Base-by-base conservation (phyloP, 768 basidiomycete genomes). In the Suillus fuscotomentosus region DNA sequence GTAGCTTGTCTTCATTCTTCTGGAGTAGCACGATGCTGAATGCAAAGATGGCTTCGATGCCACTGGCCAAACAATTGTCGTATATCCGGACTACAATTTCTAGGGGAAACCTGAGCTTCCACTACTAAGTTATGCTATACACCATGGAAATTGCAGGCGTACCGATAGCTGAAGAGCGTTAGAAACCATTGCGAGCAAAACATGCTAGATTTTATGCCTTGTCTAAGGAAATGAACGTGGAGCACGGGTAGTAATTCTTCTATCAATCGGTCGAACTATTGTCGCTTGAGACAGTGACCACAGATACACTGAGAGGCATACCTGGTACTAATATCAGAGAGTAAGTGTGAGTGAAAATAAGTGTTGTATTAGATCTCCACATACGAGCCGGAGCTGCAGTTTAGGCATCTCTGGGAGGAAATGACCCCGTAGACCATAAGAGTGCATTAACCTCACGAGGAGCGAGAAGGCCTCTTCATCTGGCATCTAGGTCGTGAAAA, bases 341-440 rank as follows among this genome's bases (percentile, higher is more conserved):
- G 61, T 22, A n/a, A 45, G 38, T 38, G 27, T 31, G 2, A 38
- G 36, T 3, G n/a, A 9, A 8, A 51, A 2, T 47, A 48, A 24
- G 20, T 24, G 36, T 38, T 36, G 13, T 5, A 17, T 39, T 59
- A 6, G 34, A 61, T 47, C 6, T 41, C 27, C 31, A 74, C 87
- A 79, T 73, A 92, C 91, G 65, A 99, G 84, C 24, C 97, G 93
- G 50, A 95, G 79, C 73, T 99, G 97, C 6, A 99, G 76, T 69
- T 95, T 97, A 1, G 97, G 97, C 97, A 99, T 99, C 72, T 99
- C 97, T 4, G 97, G 96, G n/a, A 98, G 82, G 78, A 95, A 99
- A 77, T 98, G 97, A 1, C 95, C 95, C 51, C 97, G 88, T 3
- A 99, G 82, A 75, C 97, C 96, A 73, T 99, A 99, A 1, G 96